Base-by-base conservation (phyloP, 1,139 yeast genomes). In the Debaryomycetaceae sp. region DNA sequence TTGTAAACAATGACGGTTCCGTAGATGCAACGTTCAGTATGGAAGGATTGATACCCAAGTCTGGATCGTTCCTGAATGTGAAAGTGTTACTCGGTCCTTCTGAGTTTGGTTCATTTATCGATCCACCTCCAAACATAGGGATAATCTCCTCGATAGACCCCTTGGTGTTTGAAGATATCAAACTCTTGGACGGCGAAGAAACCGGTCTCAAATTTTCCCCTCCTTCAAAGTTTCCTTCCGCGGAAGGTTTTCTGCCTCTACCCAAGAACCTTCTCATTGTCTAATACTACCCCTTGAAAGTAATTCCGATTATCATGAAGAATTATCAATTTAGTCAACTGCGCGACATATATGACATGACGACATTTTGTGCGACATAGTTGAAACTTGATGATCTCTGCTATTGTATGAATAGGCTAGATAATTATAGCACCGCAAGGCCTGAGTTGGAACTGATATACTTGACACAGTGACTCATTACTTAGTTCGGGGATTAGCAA, bases 31-130 rank as follows among this genome's bases (percentile, higher is more conserved):
- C 8, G 39, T 56, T 56, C 61, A 59, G 63, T 39, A 73, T 70
- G 5, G 68, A 60, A 8, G 78, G 78, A 49, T 71, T 72, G 39
- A 69, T 49, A 50, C 69, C 69, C 44, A 72, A 60, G 42, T 50
- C 53, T 13, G 62, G 56, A 49, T 72, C 75, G 49, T 66, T 66
- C 40, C 54, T 55, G 45, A 68, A 60, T 33, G 45, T 46, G 42
- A 54, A 49, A 8, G 24, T 49, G 36, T 45, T 27, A 14, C 13
- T 8, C 23, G 11, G 27, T 31, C 20, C 34, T 24, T 11, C 36
- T 20, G 11, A 41, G 34, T 37, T 3, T 38, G 34, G 39, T 33
- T 29, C 17, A 24, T 31, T n/a, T 20, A 51, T 41, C 36, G 41
- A 40, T 11, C 35, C 36, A 29, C 37, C 48, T 52, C 47, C 62